Percentiles rank a stretch among this genome's conserved stretches.
phyloP scores from a whole-genome alignment of 345 rosid genomes.

The Carallia brachiata region DNA sequence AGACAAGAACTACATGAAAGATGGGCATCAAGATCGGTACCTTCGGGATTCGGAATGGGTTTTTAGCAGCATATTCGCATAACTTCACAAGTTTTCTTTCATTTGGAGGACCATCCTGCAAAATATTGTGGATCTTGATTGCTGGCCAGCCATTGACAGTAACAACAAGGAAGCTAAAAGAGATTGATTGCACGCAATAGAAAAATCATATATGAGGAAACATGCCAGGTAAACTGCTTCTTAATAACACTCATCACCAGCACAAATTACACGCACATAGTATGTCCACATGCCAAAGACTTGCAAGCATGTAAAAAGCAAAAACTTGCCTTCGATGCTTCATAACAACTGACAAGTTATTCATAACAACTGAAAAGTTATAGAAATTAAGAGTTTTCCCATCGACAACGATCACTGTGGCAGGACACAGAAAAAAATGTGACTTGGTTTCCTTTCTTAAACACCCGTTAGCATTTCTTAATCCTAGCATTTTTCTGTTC shows the following conservation, averaged over 20 bases:
- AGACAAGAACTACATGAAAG: background rate
- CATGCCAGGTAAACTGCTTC: background rate
- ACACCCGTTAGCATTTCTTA: too few relatives aligned
- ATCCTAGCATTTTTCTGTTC: too few relatives aligned
- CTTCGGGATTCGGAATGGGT: slow-evolving; percentile 89
- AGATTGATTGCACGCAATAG: background rate
- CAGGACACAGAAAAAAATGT: too few relatives aligned
- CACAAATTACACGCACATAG: background rate
- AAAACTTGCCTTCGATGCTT: background rate
- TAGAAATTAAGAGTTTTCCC: too few relatives aligned
- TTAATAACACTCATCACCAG: background rate
- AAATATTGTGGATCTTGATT: slow-evolving; percentile 1
- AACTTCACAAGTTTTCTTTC: slow-evolving; percentile 84
- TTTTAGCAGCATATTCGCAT: slow-evolving; percentile 92
- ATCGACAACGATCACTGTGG: too few relatives aligned
- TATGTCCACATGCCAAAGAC: background rate
- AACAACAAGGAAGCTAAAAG: background rate
- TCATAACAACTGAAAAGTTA: too few relatives aligned
- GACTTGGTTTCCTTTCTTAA: too few relatives aligned
- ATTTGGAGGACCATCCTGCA: slow-evolving; percentile 67
- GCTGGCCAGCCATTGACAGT: background rate
- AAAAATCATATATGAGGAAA: background rate
- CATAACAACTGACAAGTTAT: too few relatives aligned
- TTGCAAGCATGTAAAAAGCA: background rate
- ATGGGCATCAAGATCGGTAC: slow-evolving; percentile 28